Base-by-base conservation (phyloP, 345 rosid genomes). In the Populus davidiana region DNA sequence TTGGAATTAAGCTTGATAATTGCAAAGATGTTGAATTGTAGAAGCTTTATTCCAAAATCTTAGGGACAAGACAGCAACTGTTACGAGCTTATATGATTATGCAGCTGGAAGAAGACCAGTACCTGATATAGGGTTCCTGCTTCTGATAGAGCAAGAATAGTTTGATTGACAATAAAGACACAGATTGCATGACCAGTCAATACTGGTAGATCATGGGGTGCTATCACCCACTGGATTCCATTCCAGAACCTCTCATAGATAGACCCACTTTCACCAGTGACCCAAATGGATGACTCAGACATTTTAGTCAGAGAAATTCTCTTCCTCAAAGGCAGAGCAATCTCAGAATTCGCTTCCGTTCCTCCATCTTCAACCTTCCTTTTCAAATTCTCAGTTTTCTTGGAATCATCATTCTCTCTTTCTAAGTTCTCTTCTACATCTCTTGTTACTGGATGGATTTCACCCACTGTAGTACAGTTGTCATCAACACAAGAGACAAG, bases 181-280 rank as follows among this genome's bases (percentile, higher is more conserved):
- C 85, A 85, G 52, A 78, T 72, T 13, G 90, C 91, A 16, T 66
- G 80, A 33, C 89, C 95, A 21, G 89, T 86, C 21, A 83, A 73
- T 31, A 77, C 0, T 6, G 89, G 88, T 36, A 89, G 85, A 71
- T 90, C 90, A 77, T 87, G 95, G 10, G 91, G 96, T 11, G 91
- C 93, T 66, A 87, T 76, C 68, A 87, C 93, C 96, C 93, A 90
- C 78, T 86, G 91, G 17, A 90, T 90, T 71, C 93, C 90, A 85
- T 91, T 91, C 93, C 93, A 91, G 77, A 86, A 91, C 84, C 93
- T 86, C 86, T 91, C 93, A 63, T 89, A 87, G 76, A 88, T 86
- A 5, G 88, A 82, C 50, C 95, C 91, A 74, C 95, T 90, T 75
- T 86, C 86, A 41, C 93, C 90, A 14, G 93, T 89, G 50, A 91